A percentile compares a stretch with the other conserved stretches of the same genome.
Conservation (phyloP, 75 land plant species). For the Picea glauca region DNA sequence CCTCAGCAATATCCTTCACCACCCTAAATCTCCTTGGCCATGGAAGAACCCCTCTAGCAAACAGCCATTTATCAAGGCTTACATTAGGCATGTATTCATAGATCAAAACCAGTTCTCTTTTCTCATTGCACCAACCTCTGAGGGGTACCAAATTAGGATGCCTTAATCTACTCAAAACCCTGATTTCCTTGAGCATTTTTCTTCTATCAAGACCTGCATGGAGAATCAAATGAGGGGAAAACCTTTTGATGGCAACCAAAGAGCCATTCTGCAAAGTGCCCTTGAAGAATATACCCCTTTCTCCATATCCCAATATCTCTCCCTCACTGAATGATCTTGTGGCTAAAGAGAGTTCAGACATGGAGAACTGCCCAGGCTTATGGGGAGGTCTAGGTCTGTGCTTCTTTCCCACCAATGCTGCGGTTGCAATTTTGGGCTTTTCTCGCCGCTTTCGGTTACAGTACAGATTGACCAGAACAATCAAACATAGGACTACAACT, state of each 20-base stretch:
- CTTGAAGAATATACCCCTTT: slow-evolving; percentile 37
- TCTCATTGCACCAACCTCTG: slow-evolving; percentile 49
- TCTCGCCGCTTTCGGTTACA: slow-evolving; percentile 11
- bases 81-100: slow-evolving; percentile 44
- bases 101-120: slow-evolving; percentile 15
- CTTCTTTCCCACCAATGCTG: slow-evolving; percentile 10
- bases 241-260: slow-evolving; percentile 48
- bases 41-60: slow-evolving; percentile 23
- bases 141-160: slow-evolving; percentile 56
- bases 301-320: slow-evolving; percentile 46
- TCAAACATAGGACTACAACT: slow-evolving; percentile 16
- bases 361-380: slow-evolving; percentile 40
- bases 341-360: slow-evolving; percentile 45
- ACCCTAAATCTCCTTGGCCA: slow-evolving; percentile 41
- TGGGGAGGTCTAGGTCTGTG: slow-evolving; percentile 29
- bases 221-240: slow-evolving; percentile 16
- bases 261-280: slow-evolving; percentile 41
- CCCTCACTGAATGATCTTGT: slow-evolving; percentile 47
- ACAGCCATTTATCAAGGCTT: slow-evolving; percentile 45
- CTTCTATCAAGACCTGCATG: slow-evolving; percentile 16
- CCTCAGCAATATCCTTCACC: slow-evolving; percentile 35
- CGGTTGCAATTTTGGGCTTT: neutral
- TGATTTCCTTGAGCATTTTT: slow-evolving; percentile 23
- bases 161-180: slow-evolving; percentile 24
- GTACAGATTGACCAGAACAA: slow-evolving; percentile 12